Conservation (phyloP, 164 flowering plant genomes). For the Chloranthus sessilifolius region DNA sequence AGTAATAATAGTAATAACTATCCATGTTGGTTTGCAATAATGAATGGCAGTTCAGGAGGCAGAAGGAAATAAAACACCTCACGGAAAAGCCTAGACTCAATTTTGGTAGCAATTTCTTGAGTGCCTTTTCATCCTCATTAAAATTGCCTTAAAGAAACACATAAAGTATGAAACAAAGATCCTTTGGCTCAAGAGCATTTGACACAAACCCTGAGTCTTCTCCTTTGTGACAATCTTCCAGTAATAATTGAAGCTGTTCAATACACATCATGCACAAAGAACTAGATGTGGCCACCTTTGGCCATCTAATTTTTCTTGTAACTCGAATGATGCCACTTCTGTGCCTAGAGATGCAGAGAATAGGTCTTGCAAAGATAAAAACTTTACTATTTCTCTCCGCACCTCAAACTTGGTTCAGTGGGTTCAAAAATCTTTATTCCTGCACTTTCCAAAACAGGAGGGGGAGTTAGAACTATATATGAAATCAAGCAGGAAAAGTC, state of each 20-base stretch:
- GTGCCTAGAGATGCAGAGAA: constrained; percentile 91
- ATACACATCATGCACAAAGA: constrained; percentile 67
- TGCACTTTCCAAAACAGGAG: no score
- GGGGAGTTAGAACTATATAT: no score
- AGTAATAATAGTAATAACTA: no score
- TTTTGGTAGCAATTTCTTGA: constrained; percentile 65
- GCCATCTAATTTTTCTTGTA: constrained; percentile 90
- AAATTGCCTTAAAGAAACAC: constrained; percentile 66
- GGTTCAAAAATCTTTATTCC: no score
- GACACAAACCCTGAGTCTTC: constrained; percentile 34
- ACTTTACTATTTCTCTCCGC: constrained; percentile 80
- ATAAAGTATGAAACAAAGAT: constrained; percentile 81
- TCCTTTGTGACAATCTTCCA: constrained; percentile 75
- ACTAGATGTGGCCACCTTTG: constrained; percentile 70
- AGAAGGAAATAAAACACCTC: constrained; percentile 42
- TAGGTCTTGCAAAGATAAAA: constrained; percentile 86
- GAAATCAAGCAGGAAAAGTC: no score
- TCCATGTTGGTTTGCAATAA: no score
- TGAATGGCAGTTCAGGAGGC: no score
- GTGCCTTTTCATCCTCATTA: constrained; percentile 65
- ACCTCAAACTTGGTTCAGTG: constrained; percentile 50
- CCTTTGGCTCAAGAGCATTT: constrained; percentile 52
- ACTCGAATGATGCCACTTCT: constrained; percentile 91
- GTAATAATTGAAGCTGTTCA: constrained; percentile 75
- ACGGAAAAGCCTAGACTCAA: constrained; percentile 54